Conservation (phyloP, 805 yeast genomes). For the Lachancea sp. region DNA sequence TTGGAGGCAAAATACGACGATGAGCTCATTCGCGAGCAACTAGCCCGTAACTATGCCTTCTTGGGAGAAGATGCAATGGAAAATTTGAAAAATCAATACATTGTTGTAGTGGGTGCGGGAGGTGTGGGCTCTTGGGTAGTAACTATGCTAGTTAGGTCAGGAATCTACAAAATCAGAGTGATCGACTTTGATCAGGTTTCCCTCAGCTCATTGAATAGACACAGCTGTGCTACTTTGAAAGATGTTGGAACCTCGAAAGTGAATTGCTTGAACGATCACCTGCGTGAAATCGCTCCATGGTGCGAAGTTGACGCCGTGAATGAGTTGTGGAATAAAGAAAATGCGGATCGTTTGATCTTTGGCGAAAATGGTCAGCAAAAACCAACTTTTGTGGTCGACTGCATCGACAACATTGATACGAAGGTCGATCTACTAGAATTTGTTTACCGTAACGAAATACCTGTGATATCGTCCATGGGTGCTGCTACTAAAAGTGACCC, state of each 20-base stretch:
- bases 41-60: constrained; percentile 90
- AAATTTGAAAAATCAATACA: constrained; percentile 59
- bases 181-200: constrained; percentile 97
- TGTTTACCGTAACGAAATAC: constrained; percentile 53
- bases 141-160: constrained; percentile 86
- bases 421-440: constrained; percentile 82
- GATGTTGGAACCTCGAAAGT: constrained; percentile 95
- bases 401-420: constrained; percentile 96
- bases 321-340: constrained; percentile 66
- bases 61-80: constrained; percentile 79
- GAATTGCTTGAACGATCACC: constrained; percentile 62
- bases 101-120: constrained; percentile 89
- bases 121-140: constrained; percentile 98
- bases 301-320: constrained; percentile 69
- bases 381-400: constrained; percentile 83
- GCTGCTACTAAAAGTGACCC: constrained; percentile 97
- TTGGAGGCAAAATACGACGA: constrained; percentile 40
- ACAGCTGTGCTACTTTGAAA: constrained; percentile 81
- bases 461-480: constrained; percentile 89
- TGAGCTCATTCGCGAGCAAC: constrained; percentile 78
- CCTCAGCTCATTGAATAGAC: constrained; percentile 84
- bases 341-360: constrained; percentile 53
- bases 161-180: constrained; percentile 69
- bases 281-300: constrained; percentile 88
- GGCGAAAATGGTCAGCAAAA: constrained; percentile 38